Evolutionary conservation across 306 rosid species (phyloP), one percentile per base, ranked within the genome.

Genomic region (Abrus precatorius): DNA sequence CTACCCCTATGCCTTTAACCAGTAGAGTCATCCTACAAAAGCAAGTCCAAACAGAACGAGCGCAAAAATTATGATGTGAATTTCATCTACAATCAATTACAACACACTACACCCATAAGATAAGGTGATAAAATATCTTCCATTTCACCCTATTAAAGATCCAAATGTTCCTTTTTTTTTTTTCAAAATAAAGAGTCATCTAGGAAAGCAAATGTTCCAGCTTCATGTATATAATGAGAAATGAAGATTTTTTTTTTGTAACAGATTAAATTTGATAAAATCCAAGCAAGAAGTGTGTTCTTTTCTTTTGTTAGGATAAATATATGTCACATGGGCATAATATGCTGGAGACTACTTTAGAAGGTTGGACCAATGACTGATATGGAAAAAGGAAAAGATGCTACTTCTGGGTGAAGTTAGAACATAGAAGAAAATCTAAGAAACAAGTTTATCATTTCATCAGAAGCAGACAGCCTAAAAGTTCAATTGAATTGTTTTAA

Each of bases 371-470:
- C 32, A 10, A 69, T 54, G 32, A 54, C 30, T 2, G 49, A 20
- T 7, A 36, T 13, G 7, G 8, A 11, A 63, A 79, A 69, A 33
- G 1, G 40, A 10, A 36, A 49, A 7, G 29, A 52, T 56, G 72
- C 59, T 32, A 20, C 72, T 14, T 41, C 75, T 34, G 52, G 36
- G 27, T 60, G 44, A 79, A 61, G 79, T 69, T 28, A 61, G 33
- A 34, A 77, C 40, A 36, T 3, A 72, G 55, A 67, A 30, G 38
- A 50, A 78, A 85, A 69, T 62, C 78, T 50, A 74, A 5, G 47
- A 8, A 82, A 69, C 50, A 78, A 70, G 38, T 45, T 45, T 57
- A 74, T 47, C 34, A 69, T 77, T 67, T 45, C 38, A 69, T 60
- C 68, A 61, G 40, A 52, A 43, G 45, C 41, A 54, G 34, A 44